Evolutionary conservation across 371 early-diverging fungal genomes (phyloP), one percentile per base, ranked within the genome.

Genomic region (Mortierella sp.): DNA sequence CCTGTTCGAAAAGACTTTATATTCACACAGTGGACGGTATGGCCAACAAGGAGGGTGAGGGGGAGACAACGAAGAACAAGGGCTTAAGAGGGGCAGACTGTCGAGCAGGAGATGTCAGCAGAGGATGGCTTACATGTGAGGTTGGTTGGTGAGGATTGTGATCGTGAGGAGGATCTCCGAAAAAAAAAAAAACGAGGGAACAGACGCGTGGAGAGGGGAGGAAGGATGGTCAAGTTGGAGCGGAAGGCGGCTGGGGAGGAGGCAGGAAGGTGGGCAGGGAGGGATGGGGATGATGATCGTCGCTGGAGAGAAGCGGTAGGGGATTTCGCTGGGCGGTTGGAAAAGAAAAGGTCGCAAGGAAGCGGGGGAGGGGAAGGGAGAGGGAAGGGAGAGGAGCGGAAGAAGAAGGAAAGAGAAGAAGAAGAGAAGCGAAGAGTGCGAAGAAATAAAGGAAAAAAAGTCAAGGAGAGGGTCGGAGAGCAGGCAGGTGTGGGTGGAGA

Each of bases 191-290:
- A 31, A 30, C 12, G 23, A 45, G 30, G 43, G 62, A 58, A 43
- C 31, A 58, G 28, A 47, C 58, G 52, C 54, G 54, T 60, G 45
- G 31, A 52, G 53, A 24, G 21, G 18, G 34, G 51, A 21, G 42
- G 14, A 52, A 56, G 16, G 41, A 28, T 51, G 52, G 41, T 48
- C 26, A 55, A 54, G 54, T 43, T 64, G 57, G 68, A 50, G 53
- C 62, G 46, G 48, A 58, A 45, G 24, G 42, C 26, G 61, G 34
- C 57, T 53, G 58, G 67, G 66, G 72, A 72, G 66, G 72, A 66
- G 60, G 64, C 18, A 56, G 64, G 71, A 71, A 71, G 71, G 59
- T 38, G 62, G 58, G 26, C 59, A 45, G 41, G 38, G 47, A 47
- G 50, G 61, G 52, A 53, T 53, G 50, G 21, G 39, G 61, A 53